phyloP scores from a whole-genome alignment of 805 yeast species.

The Wickerhamiella parazyma region DNA sequence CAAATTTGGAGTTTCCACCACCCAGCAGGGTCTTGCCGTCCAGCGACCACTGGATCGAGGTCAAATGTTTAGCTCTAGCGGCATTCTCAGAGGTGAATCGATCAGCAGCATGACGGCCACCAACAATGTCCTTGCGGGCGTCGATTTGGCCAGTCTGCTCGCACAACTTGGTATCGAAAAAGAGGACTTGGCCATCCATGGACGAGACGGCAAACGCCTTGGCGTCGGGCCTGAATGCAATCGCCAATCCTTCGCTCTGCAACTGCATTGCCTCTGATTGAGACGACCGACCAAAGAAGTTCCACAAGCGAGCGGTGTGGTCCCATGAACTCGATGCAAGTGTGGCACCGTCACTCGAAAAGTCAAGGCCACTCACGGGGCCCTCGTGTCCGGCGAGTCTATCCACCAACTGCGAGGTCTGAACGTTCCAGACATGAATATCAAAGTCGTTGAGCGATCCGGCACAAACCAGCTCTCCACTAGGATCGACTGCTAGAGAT shows the following conservation, averaged over 20 bases:
- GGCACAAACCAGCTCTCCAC: slow-evolving; percentile 94
- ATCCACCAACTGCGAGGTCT: slow-evolving; percentile 83
- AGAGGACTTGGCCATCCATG: slow-evolving; percentile 70
- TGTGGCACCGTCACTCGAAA: slow-evolving; percentile 64
- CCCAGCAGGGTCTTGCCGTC: slow-evolving; percentile 84
- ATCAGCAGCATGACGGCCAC: slow-evolving; percentile 70
- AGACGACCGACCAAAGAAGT: slow-evolving; percentile 73
- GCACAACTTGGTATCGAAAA: slow-evolving; percentile 74
- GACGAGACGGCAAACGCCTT: slow-evolving; percentile 79
- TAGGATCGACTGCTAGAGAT: slow-evolving; percentile 86
- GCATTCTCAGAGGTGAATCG: slow-evolving; percentile 70
- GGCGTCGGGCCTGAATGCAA: slow-evolving; percentile 87
- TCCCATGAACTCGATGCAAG: slow-evolving; percentile 96
- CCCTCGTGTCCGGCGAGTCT: slow-evolving; percentile 88
- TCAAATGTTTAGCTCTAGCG: slow-evolving; percentile 70
- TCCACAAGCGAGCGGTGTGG: slow-evolving; percentile 86
- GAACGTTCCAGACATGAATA: slow-evolving; percentile 94
- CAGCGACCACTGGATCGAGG: slow-evolving; percentile 68
- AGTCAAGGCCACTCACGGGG: slow-evolving; percentile 77
- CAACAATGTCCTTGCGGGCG: slow-evolving; percentile 67
- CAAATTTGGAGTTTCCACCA: slow-evolving; percentile 84
- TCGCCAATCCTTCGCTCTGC: slow-evolving; percentile 66
- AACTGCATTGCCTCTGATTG: slow-evolving; percentile 84
- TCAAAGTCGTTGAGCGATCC: slow-evolving; percentile 84
- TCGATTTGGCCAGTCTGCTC: slow-evolving; percentile 74